A percentile compares a stretch with the other conserved stretches of the same genome.
Evolutionary conservation across 257 asterid genomes (phyloP).

Genomic region (Rhazya stricta): DNA sequence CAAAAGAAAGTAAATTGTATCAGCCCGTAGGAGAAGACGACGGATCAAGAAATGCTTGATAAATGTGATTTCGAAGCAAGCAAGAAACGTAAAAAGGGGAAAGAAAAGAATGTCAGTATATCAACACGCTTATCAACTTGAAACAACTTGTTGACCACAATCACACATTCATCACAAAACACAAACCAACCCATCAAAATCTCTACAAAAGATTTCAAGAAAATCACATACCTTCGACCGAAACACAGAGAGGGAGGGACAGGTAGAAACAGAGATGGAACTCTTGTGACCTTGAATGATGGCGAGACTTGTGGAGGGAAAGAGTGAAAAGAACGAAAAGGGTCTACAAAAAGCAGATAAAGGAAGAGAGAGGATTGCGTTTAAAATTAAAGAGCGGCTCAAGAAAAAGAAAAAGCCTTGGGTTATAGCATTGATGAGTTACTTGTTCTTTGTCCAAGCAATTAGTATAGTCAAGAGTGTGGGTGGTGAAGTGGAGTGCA

Average conservation of each 20-base stretch:
- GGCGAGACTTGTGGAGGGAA: constrained; percentile 35
- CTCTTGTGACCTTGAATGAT: constrained; percentile 32
- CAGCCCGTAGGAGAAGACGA: background rate
- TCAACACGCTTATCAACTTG: background rate
- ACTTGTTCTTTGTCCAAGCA: constrained; percentile 1
- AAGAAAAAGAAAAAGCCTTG: background rate
- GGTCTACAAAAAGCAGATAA: constrained; percentile 11
- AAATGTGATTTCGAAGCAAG: background rate
- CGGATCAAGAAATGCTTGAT: background rate
- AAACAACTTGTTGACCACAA: background rate
- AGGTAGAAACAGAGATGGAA: constrained; percentile 1
- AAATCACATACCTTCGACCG: constrained; percentile 26
- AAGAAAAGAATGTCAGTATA: background rate
- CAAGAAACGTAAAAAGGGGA: background rate
- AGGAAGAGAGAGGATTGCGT: background rate
- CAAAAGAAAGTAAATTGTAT: background rate
- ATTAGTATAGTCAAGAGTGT: constrained; percentile 2
- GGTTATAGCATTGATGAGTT: background rate
- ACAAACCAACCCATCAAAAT: background rate
- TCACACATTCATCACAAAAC: constrained; percentile 4
- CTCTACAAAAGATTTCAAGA: constrained; percentile 12
- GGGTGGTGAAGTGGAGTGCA: constrained; percentile 22
- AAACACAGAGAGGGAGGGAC: constrained; percentile 1
- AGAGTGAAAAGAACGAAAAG: constrained; percentile 11
- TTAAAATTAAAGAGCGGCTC: background rate